Conservation (phyloP, 805 yeast species). For the Maudiozyma saulgeensis region DNA sequence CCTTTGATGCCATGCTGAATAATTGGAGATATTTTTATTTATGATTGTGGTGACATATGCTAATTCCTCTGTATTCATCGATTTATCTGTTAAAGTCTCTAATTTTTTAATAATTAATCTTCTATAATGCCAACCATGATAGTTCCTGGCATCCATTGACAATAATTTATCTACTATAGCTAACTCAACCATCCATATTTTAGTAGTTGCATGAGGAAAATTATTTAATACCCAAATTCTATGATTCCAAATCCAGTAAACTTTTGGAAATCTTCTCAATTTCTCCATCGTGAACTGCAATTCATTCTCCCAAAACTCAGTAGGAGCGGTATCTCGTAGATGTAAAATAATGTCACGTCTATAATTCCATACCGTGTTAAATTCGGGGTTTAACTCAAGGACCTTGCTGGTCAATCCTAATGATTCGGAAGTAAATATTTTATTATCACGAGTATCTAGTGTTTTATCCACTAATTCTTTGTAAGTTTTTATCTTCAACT, state of each 20-base stretch:
- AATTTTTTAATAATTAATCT: slow-evolving; percentile 48
- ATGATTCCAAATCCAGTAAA: slow-evolving; percentile 96
- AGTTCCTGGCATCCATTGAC: slow-evolving; percentile 70
- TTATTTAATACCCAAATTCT: slow-evolving; percentile 68
- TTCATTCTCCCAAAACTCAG: slow-evolving; percentile 40
- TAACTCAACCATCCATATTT: slow-evolving; percentile 66
- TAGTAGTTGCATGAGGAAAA: slow-evolving; percentile 34
- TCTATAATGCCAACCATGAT: slow-evolving; percentile 93
- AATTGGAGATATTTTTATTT: slow-evolving; percentile 78
- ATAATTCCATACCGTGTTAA: slow-evolving; percentile 83
- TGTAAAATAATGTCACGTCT: slow-evolving; percentile 57
- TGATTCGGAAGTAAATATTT: slow-evolving; percentile 29
- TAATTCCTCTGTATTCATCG: slow-evolving; percentile 45
- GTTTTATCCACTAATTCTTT: slow-evolving; percentile 36
- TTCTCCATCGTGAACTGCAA: slow-evolving; percentile 49
- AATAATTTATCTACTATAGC: slow-evolving; percentile 59
- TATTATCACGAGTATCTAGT: slow-evolving; percentile 28
- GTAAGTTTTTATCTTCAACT: slow-evolving; percentile 49
- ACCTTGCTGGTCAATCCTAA: slow-evolving; percentile 49
- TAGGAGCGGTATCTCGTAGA: slow-evolving; percentile 13
- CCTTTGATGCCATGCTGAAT: slow-evolving; percentile 93
- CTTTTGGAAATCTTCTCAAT: slow-evolving; percentile 66
- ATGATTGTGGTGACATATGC: slow-evolving; percentile 71
- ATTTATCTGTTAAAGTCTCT: slow-evolving; percentile 18
- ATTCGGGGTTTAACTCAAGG: slow-evolving; percentile 68